Percentiles rank a stretch among this genome's conserved stretches.
phyloP scores from a whole-genome alignment of 441 rosid species.

The Breynia disticha region DNA sequence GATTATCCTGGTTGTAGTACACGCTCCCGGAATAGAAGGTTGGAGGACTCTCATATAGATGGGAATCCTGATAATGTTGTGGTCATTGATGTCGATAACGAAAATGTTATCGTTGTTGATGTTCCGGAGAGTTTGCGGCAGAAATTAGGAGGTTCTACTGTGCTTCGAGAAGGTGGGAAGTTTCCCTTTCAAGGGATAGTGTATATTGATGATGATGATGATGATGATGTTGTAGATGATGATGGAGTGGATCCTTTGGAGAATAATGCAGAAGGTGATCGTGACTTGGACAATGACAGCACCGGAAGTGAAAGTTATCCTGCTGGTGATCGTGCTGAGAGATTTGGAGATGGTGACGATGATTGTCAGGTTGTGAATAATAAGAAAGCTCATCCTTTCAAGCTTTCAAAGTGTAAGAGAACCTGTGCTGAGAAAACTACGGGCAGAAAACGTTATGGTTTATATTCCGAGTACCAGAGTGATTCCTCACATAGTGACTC shows the following conservation, averaged over 20 bases:
- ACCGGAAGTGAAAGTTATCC: constrained; percentile 25
- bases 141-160: constrained; percentile 25
- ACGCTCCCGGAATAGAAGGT: constrained; percentile 28
- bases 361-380: constrained; percentile 28
- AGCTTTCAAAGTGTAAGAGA: constrained; percentile 37
- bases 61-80: constrained; percentile 35
- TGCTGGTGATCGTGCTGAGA: constrained; percentile 13
- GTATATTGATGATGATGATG: constrained; percentile 51
- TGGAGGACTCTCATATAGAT: constrained; percentile 23
- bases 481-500: constrained; percentile 39
- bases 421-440: constrained; percentile 15
- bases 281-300: constrained; percentile 24
- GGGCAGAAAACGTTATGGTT: constrained; percentile 36
- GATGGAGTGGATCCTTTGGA: constrained; percentile 29
- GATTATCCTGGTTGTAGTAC: constrained; percentile 26
- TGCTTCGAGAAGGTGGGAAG: constrained; percentile 18
- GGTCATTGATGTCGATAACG: constrained; percentile 50
- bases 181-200: constrained; percentile 32
- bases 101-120: constrained; percentile 52
- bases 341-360: constrained; percentile 19
- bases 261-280: constrained; percentile 17
- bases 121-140: constrained; percentile 33
- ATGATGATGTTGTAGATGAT: constrained; percentile 14
- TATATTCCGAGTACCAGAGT: constrained; percentile 31
- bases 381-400: constrained; percentile 30